A percentile compares a stretch with the other conserved stretches of the same genome.
These are phyloP conservation scores for Neurospora sp. DNA, from an alignment of 495 filamentous ascomycete species.

Conservation along the genomic window DNA sequence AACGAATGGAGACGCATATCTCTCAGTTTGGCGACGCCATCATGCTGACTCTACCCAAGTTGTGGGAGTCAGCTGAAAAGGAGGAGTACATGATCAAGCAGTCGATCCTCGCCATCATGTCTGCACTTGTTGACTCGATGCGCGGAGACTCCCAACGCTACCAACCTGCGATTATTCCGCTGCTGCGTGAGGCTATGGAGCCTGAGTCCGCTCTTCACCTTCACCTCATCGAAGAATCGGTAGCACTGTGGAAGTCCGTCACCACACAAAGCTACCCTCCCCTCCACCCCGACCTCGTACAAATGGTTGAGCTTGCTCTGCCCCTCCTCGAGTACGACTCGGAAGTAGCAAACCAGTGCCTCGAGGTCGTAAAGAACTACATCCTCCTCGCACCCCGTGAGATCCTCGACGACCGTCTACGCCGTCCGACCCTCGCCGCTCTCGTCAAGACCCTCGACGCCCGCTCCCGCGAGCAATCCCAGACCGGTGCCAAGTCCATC, in stretches of 20 bases:
- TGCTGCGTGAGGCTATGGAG: constrained; percentile 69
- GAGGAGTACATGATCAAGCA: constrained; percentile 83
- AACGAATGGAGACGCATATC: constrained; percentile 66
- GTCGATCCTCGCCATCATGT: constrained; percentile 72
- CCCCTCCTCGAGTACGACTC: constrained; percentile 62
- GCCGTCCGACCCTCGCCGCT: constrained; percentile 44
- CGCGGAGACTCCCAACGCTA: constrained; percentile 61
- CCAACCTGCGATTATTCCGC: constrained; percentile 61
- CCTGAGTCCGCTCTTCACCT: constrained; percentile 68
- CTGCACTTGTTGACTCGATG: constrained; percentile 69
- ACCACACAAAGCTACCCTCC: constrained; percentile 59
- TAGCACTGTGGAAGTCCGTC: constrained; percentile 80
- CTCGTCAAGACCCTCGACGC: constrained; percentile 50
- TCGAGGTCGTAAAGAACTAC: constrained; percentile 64
- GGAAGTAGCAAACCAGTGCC: constrained; percentile 36
- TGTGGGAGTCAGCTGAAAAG: constrained; percentile 75
- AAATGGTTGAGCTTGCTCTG: constrained; percentile 57
- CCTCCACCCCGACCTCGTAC: constrained; percentile 53
- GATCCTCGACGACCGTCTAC: constrained; percentile 56
- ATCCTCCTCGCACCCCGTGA: constrained; percentile 65
- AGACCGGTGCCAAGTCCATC: constrained; percentile 53
- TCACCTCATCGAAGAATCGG: constrained; percentile 82
- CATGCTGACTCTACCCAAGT: constrained; percentile 62
- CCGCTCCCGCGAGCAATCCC: constrained; percentile 55
- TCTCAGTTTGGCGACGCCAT: constrained; percentile 69